Evolutionary conservation across 2,329 filamentous ascomycete genomes (phyloP), one percentile per base, ranked within the genome.

Genomic region (Colletotrichum euphorbiae): DNA sequence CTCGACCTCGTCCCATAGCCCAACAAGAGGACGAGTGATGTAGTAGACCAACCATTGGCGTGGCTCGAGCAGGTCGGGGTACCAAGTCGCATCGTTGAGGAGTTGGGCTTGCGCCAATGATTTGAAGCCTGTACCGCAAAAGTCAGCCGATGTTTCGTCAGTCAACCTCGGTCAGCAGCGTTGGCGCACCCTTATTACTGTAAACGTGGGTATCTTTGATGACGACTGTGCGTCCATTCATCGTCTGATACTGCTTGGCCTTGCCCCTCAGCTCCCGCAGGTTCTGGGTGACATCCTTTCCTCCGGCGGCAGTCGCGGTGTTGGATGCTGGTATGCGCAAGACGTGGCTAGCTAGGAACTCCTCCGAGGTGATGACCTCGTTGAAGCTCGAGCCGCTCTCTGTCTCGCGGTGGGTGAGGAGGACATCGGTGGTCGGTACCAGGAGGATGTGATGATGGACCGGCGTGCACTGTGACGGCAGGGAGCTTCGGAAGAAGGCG

Each of bases 1-100:
- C 71, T 89, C 90, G 58, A 89, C 85, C 57, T 93, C 87, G 75
- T 97, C 94, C 84, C 91, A 94, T 1, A 87, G 86, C 24, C 96
- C 96, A 19, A 98, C 87, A 58, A 99, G 82, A 2, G 96, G 96
- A 58, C 89, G 90, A 28, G 95, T 96, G 71, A 99, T 97, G 79
- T 94, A 98, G 85, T 98, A 98, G 69, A 99, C 87, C 48, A 99
- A 89, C 94, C 96, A 99, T 85, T 94, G 93, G 73, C 94, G 91
- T 13, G 93, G 91, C 74, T 98, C 95, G 74, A 93, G 87, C n/a
- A 89, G 90, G 75, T 98, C 93, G 55, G 93, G 91, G 75, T 97
- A 97, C 87, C 93, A 98, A 43, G 97, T 87, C 42, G 87, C 85
- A 79, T 99, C 97, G 76, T 88, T 88, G 65, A 98, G 83, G 38